These are phyloP conservation scores for Glycine soja DNA, from an alignment of 306 rosid genomes.

Conservation along the genomic window DNA sequence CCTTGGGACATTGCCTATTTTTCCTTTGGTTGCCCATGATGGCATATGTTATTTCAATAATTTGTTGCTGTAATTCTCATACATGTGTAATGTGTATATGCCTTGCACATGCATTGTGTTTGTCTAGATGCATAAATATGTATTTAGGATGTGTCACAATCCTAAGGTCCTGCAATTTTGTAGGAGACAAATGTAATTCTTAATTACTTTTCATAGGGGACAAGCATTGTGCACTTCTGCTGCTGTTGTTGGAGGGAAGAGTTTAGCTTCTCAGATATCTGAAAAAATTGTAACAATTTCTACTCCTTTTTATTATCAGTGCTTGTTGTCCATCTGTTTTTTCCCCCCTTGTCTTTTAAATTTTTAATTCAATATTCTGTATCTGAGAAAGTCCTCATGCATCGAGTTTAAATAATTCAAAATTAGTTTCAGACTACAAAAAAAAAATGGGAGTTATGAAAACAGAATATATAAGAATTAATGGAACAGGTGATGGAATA, in stretches of 20 bases:
- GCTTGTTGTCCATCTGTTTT: slow-evolving; percentile 20
- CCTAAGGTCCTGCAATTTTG: slow-evolving; percentile 30
- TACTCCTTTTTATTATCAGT: slow-evolving; percentile 7
- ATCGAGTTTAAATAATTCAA: slow-evolving; percentile 30
- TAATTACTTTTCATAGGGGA: slow-evolving; percentile 60
- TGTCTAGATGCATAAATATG: slow-evolving; percentile 34
- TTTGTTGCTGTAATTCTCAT: slow-evolving; percentile 26
- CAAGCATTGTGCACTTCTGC: slow-evolving; percentile 91
- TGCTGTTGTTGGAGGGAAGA: slow-evolving; percentile 92
- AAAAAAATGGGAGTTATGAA: slow-evolving; percentile 5
- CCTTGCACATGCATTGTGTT: slow-evolving; percentile 20
- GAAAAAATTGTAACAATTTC: slow-evolving; percentile 73
- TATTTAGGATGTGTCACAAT: not conserved
- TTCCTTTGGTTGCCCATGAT: slow-evolving; percentile 23
- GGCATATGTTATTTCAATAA: slow-evolving; percentile 21
- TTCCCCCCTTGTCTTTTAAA: not conserved
- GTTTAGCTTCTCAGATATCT: slow-evolving; percentile 94
- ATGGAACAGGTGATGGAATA: slow-evolving; percentile 23
- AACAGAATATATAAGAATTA: not conserved
- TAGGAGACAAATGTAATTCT: slow-evolving; percentile 25
- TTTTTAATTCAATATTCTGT: slow-evolving; percentile 5
- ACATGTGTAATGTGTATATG: not conserved
- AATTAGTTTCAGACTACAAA: slow-evolving; percentile 7
- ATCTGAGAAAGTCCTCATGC: not conserved
- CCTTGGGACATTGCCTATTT: slow-evolving; percentile 18